These are phyloP conservation scores for Paulownia fortunei DNA, from an alignment of 257 asterid species.

Conservation along the genomic window DNA sequence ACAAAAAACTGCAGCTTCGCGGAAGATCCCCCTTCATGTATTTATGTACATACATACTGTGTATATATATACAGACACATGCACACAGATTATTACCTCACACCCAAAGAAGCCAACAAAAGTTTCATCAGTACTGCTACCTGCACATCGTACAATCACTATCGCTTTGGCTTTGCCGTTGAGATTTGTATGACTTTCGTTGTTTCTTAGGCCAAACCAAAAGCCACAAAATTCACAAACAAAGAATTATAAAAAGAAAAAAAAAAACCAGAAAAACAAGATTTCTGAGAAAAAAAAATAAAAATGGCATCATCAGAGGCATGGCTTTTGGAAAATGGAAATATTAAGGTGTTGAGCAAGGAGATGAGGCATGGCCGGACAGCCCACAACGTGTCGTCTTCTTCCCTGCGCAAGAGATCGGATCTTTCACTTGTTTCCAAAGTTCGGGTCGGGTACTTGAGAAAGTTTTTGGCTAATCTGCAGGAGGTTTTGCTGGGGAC, in stretches of 20 bases:
- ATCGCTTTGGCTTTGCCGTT: background rate
- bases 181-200: background rate
- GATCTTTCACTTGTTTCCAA: constrained; percentile 60
- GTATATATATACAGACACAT: background rate
- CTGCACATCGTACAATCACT: constrained; percentile 3
- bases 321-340: constrained; percentile 71
- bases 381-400: constrained; percentile 73
- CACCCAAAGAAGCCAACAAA: background rate
- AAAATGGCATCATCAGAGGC: constrained; percentile 52
- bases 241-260: background rate
- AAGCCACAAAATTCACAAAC: background rate
- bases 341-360: constrained; percentile 47
- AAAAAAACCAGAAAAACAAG: background rate
- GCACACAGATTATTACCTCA: background rate
- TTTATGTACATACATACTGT: too few species aligned
- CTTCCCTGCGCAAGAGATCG: constrained; percentile 82
- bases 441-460: constrained; percentile 43
- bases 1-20: constrained; percentile 28
- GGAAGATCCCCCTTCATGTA: constrained; percentile 15
- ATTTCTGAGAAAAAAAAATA: too few species aligned
- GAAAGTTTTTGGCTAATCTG: constrained; percentile 54
- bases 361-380: constrained; percentile 66
- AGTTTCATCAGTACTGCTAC: background rate
- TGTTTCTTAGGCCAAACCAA: background rate
- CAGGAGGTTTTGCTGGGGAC: constrained; percentile 87